These are phyloP conservation scores for Ormosia emarginata DNA, from an alignment of 306 rosid species.

Conservation along the genomic window DNA sequence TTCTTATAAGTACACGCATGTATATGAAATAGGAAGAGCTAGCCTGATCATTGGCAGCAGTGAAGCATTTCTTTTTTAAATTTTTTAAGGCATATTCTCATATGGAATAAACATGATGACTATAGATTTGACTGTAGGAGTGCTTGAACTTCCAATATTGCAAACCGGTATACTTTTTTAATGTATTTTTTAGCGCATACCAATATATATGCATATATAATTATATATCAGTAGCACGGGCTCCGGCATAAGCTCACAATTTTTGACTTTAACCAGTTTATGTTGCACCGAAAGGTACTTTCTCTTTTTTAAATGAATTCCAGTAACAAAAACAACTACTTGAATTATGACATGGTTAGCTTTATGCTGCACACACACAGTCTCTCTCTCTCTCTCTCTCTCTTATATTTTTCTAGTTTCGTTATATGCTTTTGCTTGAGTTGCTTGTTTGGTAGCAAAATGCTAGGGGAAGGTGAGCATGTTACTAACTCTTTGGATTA, in stretches of 20 bases:
- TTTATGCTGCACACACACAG: background rate
- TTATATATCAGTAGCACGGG: background rate
- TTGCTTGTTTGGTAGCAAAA: background rate
- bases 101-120: background rate
- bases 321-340: background rate
- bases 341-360: background rate
- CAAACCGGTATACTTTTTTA: background rate
- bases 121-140: background rate
- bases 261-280: background rate
- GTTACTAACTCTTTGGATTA: background rate
- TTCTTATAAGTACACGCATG: background rate
- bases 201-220: background rate
- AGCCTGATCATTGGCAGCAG: background rate
- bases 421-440: background rate
- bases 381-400: too few species aligned
- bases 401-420: too few species aligned
- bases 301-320: background rate
- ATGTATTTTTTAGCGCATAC: background rate
- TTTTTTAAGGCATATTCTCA: background rate
- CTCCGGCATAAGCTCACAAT: background rate
- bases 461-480: background rate
- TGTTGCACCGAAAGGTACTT: slow-evolving; percentile 9
- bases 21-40: background rate
- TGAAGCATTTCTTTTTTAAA: background rate
- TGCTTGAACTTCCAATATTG: background rate